phyloP scores from a whole-genome alignment of 139 green algal genomes.

The Choricystis sp. region DNA sequence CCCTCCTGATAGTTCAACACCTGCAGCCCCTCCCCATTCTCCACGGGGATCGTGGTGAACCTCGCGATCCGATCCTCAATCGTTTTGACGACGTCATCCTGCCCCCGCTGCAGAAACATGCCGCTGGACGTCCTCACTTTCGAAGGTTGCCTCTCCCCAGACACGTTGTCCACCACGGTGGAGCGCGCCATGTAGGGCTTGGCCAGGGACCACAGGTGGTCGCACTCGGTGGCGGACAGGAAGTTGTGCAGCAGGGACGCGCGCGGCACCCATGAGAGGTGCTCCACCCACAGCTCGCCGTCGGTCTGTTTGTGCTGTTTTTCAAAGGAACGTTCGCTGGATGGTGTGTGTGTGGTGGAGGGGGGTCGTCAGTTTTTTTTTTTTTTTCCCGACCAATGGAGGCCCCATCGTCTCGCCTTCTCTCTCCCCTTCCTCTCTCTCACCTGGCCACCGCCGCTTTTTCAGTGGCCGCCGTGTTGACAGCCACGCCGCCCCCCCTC shows the following conservation, averaged over 20 bases:
- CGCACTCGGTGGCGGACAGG: slow-evolving; percentile 11
- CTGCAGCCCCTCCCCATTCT: slow-evolving; percentile 30
- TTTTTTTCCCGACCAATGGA: too few species aligned
- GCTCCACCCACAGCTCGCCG: background rate
- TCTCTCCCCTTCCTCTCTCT: too few species aligned
- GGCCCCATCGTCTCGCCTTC: too few species aligned
- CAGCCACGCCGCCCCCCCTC: too few species aligned
- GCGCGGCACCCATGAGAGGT: background rate
- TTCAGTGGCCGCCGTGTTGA: too few species aligned
- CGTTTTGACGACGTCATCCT: slow-evolving; percentile 11
- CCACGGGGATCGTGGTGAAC: slow-evolving; percentile 23
- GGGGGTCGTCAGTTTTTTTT: background rate
- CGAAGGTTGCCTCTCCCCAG: too few species aligned
- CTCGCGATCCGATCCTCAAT: slow-evolving; percentile 29
- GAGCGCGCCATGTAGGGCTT: slow-evolving; percentile 9
- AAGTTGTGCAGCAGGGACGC: slow-evolving; percentile 10
- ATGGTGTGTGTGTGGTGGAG: background rate
- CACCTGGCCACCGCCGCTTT: too few species aligned
- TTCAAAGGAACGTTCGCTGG: too few species aligned
- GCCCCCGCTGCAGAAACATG: slow-evolving; percentile 9
- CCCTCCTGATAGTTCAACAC: slow-evolving; percentile 4
- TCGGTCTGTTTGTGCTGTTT: too few species aligned
- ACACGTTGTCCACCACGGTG: background rate
- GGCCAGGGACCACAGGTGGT: slow-evolving; percentile 15
- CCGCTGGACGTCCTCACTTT: background rate